These are phyloP conservation scores for Gypsophila paniculata DNA, from an alignment of 179 eudicot species.

Conservation along the genomic window DNA sequence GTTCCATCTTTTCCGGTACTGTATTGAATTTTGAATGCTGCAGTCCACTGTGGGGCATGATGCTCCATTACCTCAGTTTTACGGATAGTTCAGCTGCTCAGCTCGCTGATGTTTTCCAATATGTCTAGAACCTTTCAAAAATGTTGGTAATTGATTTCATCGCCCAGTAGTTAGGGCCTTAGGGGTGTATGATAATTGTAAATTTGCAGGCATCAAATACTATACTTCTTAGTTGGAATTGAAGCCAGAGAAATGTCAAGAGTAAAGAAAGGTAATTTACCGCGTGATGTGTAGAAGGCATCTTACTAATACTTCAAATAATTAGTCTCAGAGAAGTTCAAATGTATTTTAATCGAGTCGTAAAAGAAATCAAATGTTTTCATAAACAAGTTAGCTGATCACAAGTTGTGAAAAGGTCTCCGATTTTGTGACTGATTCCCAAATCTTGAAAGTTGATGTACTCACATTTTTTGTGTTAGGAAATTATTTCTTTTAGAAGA, in stretches of 20 bases:
- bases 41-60: neutral
- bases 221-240: neutral
- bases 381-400: neutral
- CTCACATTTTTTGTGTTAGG: conserved; percentile 6
- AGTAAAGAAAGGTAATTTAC: neutral
- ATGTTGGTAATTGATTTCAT: too few species aligned
- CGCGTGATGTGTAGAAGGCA: neutral
- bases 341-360: neutral
- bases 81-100: neutral
- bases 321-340: neutral
- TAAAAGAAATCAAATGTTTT: neutral
- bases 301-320: neutral
- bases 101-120: neutral
- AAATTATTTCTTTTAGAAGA: conserved; percentile 3
- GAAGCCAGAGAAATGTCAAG: too few species aligned
- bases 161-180: too few species aligned
- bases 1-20: neutral
- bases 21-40: conserved; percentile 12
- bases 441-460: neutral
- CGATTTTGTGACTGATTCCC: conserved; percentile 4
- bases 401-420: neutral
- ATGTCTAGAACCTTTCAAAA: neutral
- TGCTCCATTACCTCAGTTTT: neutral
- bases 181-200: neutral
- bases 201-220: conserved; percentile 3